These are phyloP conservation scores for Fusarium odoratissimum DNA, from an alignment of 2,329 filamentous ascomycete genomes.

Conservation along the genomic window DNA sequence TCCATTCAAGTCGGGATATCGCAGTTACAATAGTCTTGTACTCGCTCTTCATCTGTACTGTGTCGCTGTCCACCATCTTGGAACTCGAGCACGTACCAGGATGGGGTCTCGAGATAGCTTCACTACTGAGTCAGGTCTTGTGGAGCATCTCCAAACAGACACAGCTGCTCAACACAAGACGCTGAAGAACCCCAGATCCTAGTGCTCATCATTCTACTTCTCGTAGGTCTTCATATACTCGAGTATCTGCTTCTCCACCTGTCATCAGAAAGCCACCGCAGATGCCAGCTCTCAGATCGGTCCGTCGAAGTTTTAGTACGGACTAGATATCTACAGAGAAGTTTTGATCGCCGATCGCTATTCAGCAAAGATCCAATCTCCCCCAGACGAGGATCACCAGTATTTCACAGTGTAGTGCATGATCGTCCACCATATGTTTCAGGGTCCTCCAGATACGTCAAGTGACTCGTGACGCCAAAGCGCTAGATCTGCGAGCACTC, in stretches of 20 bases:
- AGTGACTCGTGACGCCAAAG: background rate
- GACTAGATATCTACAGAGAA: conserved; percentile 6
- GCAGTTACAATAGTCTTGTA: background rate
- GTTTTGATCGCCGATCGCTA: conserved; percentile 22
- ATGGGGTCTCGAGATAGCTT: conserved; percentile 6
- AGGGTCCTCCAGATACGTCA: background rate
- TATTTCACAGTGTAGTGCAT: conserved; percentile 32
- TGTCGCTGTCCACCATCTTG: conserved; percentile 3
- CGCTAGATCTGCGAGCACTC: conserved; percentile 6
- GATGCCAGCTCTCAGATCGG: background rate
- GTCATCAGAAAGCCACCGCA: conserved; percentile 9
- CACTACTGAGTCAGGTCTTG: conserved; percentile 11
- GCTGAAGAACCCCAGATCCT: conserved; percentile 9
- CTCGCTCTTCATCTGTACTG: conserved; percentile 2
- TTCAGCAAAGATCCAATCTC: conserved; percentile 20
- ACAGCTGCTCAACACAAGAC: background rate
- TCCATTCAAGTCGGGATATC: conserved; percentile 1
- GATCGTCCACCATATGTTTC: conserved; percentile 6
- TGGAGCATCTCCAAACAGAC: background rate
- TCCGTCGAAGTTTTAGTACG: background rate
- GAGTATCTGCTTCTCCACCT: conserved; percentile 9
- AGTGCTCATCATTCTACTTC: conserved; percentile 9
- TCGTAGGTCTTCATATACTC: conserved; percentile 15
- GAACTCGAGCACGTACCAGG: conserved; percentile 16
- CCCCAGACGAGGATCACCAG: conserved; percentile 37